Evolutionary conservation across 352 stramenopile species (phyloP).

Genomic region (Thraustochytrium striatum): DNA sequence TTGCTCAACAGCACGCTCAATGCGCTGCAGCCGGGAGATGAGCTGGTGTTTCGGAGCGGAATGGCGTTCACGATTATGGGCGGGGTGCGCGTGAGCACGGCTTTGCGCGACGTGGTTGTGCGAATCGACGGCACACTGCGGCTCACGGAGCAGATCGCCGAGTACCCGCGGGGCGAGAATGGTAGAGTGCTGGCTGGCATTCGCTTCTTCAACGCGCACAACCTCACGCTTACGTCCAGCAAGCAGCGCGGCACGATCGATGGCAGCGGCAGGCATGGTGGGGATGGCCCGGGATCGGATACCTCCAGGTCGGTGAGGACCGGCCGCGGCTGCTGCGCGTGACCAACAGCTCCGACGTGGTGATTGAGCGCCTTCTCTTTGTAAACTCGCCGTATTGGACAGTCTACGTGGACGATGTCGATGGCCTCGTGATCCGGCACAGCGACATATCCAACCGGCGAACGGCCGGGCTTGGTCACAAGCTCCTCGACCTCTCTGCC

Average conservation of each 20-base stretch:
- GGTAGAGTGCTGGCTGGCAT: conserved; percentile 54
- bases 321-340: conserved; percentile 55
- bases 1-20: conserved; percentile 51
- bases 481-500: conserved; percentile 57
- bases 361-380: conserved; percentile 59
- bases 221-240: conserved; percentile 52
- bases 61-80: conserved; percentile 53
- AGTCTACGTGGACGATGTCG: conserved; percentile 49
- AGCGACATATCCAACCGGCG: conserved; percentile 51
- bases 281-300: conserved; percentile 58
- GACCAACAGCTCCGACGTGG: conserved; percentile 47
- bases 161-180: conserved; percentile 51
- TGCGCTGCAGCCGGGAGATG: conserved; percentile 50
- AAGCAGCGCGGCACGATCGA: conserved; percentile 53
- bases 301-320: conserved; percentile 55
- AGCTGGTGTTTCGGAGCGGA: conserved; percentile 50
- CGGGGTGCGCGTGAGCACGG: conserved; percentile 48
- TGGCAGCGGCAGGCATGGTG: conserved; percentile 55
- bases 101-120: conserved; percentile 51
- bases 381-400: conserved; percentile 59
- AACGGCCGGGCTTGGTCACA: conserved; percentile 53
- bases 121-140: conserved; percentile 54
- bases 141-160: conserved; percentile 50
- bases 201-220: conserved; percentile 51
- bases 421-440: conserved; percentile 54